A percentile compares a stretch with the other conserved stretches of the same genome.
Conservation (phyloP, 345 rosid species). For the Populus nigra region DNA sequence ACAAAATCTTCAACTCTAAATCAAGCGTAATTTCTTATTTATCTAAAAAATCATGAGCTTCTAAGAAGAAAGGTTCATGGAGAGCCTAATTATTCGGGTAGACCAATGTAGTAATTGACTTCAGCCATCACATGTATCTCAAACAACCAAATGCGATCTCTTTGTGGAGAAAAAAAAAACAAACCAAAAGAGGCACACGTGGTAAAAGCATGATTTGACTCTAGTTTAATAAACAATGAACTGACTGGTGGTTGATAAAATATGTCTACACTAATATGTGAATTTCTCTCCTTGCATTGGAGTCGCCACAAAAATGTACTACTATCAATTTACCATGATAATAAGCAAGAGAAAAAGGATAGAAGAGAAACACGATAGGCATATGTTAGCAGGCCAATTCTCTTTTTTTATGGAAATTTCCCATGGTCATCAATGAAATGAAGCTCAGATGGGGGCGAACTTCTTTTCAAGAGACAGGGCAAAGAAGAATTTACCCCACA, state of each 20-base stretch:
- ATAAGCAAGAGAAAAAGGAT: background rate
- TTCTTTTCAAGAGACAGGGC: background rate
- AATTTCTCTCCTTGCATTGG: background rate
- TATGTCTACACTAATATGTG: background rate
- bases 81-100: background rate
- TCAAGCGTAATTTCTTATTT: background rate
- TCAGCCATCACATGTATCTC: slow-evolving; percentile 3
- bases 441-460: slow-evolving; percentile 4
- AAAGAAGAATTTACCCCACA: slow-evolving; percentile 50
- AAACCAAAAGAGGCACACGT: background rate
- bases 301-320: background rate
- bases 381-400: background rate
- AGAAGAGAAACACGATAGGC: background rate
- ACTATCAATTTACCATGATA: background rate
- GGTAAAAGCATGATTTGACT: background rate
- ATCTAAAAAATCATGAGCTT: background rate
- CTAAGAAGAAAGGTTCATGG: background rate
- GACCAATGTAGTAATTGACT: background rate
- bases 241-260: background rate
- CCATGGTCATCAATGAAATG: slow-evolving; percentile 1
- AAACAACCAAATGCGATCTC: background rate
- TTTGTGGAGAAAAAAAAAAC: background rate
- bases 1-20: background rate
- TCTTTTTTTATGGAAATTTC: background rate
- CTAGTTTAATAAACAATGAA: background rate